These are phyloP conservation scores for Periconia sp. DNA, from an alignment of 2,329 filamentous ascomycete species.

Conservation along the genomic window DNA sequence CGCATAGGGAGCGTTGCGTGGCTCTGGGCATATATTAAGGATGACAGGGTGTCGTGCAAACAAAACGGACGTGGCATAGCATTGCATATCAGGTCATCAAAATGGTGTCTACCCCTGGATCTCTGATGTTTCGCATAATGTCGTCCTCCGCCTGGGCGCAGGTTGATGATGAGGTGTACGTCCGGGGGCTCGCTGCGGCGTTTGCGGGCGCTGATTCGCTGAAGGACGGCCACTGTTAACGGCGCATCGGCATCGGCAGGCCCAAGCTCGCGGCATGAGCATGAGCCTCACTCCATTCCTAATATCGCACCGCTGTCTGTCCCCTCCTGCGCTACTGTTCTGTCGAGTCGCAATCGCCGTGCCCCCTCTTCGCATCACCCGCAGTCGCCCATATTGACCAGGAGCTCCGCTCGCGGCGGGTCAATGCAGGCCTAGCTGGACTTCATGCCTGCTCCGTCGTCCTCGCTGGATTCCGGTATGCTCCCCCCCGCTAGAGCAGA, in stretches of 20 bases:
- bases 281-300: constrained; percentile 22
- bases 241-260: too few species aligned
- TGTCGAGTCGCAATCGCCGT: neutral
- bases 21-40: neutral
- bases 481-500: constrained; percentile 11
- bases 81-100: neutral
- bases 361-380: constrained; percentile 5
- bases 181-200: constrained; percentile 5
- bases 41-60: constrained; percentile 2
- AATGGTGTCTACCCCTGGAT: neutral
- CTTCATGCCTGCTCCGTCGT: constrained; percentile 45
- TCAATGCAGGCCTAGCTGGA: constrained; percentile 43
- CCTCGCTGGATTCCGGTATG: constrained; percentile 48
- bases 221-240: neutral
- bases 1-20: neutral
- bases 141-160: neutral
- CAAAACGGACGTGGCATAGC: constrained; percentile 13
- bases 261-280: constrained; percentile 11
- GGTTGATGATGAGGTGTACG: neutral
- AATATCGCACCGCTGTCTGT: constrained; percentile 4
- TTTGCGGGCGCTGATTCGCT: constrained; percentile 13
- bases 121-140: constrained; percentile 10
- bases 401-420: constrained; percentile 34
- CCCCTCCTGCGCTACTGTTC: neutral
- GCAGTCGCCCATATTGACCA: constrained; percentile 24